phyloP scores from a whole-genome alignment of 2,329 filamentous ascomycete species.

The Metarhizium rileyi region DNA sequence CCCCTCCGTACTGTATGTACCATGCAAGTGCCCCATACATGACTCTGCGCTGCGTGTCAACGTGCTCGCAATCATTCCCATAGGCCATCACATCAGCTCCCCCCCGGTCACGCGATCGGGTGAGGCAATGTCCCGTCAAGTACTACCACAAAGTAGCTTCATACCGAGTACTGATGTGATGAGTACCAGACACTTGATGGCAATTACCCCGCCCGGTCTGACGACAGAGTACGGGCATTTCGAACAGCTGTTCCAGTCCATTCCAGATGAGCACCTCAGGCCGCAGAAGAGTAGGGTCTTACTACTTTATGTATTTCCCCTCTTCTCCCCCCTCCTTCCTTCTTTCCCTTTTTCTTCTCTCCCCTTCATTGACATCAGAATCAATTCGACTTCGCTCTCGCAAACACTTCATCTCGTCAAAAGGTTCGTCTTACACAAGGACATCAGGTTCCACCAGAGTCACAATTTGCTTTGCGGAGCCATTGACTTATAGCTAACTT shows the following conservation, averaged over 20 bases:
- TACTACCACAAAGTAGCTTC: neutral
- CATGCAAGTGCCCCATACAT: neutral
- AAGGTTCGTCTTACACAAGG: constrained; percentile 6
- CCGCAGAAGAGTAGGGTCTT: constrained; percentile 20
- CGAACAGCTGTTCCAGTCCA: constrained; percentile 1
- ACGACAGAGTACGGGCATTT: constrained; percentile 25
- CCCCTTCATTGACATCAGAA: constrained; percentile 11
- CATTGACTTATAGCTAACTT: neutral
- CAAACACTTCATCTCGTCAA: neutral
- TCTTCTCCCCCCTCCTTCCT: constrained; percentile 16
- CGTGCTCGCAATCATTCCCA: neutral
- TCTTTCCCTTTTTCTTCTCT: constrained; percentile 12
- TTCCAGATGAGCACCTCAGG: constrained; percentile 8
- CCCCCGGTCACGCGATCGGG: constrained; percentile 11
- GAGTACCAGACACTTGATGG: constrained; percentile 7
- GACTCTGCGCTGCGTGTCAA: neutral
- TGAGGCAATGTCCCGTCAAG: constrained; percentile 6
- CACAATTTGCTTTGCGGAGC: neutral
- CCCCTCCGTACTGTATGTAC: neutral
- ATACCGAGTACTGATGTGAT: neutral
- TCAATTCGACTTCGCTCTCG: neutral
- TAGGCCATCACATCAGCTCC: neutral
- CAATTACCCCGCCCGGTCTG: constrained; percentile 35
- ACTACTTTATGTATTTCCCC: constrained; percentile 19
- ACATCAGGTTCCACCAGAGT: neutral